Evolutionary conservation across 2,329 filamentous ascomycete genomes (phyloP).

Genomic region (Pyrenophora seminiperda): DNA sequence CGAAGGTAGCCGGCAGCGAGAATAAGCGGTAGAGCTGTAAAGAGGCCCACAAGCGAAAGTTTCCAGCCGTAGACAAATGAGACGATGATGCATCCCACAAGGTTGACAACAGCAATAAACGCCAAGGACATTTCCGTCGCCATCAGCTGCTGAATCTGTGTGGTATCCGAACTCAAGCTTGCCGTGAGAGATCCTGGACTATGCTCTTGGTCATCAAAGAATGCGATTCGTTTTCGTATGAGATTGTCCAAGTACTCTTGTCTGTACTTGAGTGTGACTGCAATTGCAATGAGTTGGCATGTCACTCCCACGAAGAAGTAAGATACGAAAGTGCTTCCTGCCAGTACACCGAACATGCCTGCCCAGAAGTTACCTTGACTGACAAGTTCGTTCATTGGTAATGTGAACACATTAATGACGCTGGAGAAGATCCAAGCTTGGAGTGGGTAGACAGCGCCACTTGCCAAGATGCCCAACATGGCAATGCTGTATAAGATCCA

Average conservation of each 20-base stretch:
- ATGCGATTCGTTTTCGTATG: conserved; percentile 63
- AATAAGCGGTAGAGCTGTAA: conserved; percentile 61
- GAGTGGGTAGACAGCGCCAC: conserved; percentile 46
- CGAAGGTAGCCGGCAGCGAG: conserved; percentile 57
- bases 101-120: conserved; percentile 67
- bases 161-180: conserved; percentile 61
- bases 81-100: conserved; percentile 68
- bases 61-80: conserved; percentile 79
- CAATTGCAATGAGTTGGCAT: conserved; percentile 37
- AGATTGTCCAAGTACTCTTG: conserved; percentile 66
- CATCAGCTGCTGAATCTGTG: conserved; percentile 66
- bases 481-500: conserved; percentile 42
- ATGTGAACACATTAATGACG: conserved; percentile 46
- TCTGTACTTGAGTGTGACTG: conserved; percentile 60
- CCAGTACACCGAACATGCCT: conserved; percentile 68
- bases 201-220: conserved; percentile 66
- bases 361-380: conserved; percentile 63
- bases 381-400: conserved; percentile 34
- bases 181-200: conserved; percentile 65
- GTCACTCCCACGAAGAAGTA: conserved; percentile 58
- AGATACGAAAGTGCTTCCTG: conserved; percentile 57
- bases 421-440: conserved; percentile 49
- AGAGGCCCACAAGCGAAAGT: conserved; percentile 69
- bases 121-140: conserved; percentile 64
- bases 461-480: conserved; percentile 36